Conservation (phyloP, 1,284 basidiomycete genomes). For the Rhodofomes roseus region DNA sequence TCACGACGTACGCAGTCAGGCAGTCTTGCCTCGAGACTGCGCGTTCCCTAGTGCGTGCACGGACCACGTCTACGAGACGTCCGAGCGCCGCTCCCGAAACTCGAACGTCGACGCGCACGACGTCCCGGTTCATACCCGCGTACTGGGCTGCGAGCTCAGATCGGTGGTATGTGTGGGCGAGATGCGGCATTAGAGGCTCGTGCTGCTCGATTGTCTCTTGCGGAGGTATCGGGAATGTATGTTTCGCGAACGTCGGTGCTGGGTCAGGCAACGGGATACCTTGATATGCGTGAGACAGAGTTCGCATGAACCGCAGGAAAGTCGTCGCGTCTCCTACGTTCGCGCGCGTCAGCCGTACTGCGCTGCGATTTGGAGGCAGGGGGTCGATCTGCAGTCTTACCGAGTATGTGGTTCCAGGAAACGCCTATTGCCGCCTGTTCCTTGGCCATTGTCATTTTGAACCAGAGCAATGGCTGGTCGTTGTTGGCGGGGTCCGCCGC, state of each 20-base stretch:
- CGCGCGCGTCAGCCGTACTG: neutral
- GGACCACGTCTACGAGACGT: conserved; percentile 3
- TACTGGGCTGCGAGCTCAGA: conserved; percentile 6
- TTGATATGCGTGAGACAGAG: conserved; percentile 12
- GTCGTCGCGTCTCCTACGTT: conserved; percentile 26
- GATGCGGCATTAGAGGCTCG: conserved; percentile 12
- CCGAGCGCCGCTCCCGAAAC: conserved; percentile 12
- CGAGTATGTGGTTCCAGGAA: conserved; percentile 32
- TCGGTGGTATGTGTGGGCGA: conserved; percentile 5
- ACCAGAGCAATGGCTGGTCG: conserved; percentile 20
- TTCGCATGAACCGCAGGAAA: conserved; percentile 26
- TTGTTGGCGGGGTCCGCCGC: conserved; percentile 5
- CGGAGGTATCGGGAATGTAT: neutral
- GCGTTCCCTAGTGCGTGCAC: neutral
- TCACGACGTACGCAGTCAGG: conserved; percentile 28
- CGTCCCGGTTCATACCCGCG: conserved; percentile 7
- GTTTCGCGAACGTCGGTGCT: conserved; percentile 12
- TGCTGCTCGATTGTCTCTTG: conserved; percentile 5
- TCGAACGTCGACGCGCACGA: conserved; percentile 5
- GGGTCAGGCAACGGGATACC: neutral
- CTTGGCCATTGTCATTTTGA: conserved; percentile 25
- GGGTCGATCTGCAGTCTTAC: conserved; percentile 7
- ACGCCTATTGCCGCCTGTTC: conserved; percentile 28
- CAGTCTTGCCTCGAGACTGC: conserved; percentile 25
- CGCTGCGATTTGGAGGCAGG: too few relatives aligned